Evolutionary conservation across 345 rosid genomes (phyloP).

Genomic region (Citrus medica): DNA sequence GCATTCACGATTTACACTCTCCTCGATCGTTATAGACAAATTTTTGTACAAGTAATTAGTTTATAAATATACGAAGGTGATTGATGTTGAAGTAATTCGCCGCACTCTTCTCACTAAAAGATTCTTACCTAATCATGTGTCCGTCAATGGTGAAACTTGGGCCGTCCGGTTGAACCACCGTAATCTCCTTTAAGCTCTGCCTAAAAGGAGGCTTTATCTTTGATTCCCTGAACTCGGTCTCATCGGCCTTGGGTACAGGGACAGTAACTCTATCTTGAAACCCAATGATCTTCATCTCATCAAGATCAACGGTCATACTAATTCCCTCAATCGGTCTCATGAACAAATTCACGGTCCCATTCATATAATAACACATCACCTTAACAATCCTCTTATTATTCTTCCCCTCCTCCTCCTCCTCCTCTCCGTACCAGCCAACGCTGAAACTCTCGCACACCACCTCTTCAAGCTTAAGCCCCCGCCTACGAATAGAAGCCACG

Average conservation of each 20-base stretch:
- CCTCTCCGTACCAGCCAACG: constrained; percentile 38
- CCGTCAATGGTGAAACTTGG: constrained; percentile 39
- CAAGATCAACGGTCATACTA: constrained; percentile 31
- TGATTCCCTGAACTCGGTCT: constrained; percentile 41
- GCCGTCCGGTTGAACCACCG: constrained; percentile 35
- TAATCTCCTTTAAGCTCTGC: constrained; percentile 19
- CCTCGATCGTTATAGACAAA: no score
- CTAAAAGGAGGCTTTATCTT: constrained; percentile 18
- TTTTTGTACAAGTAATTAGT: no score
- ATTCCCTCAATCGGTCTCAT: constrained; percentile 40
- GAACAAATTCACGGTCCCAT: constrained; percentile 35
- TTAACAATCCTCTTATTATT: constrained; percentile 22
- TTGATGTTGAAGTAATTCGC: neutral
- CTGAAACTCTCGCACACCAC: constrained; percentile 18
- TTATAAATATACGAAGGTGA: no score
- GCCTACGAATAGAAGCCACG: constrained; percentile 18
- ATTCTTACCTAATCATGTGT: constrained; percentile 22
- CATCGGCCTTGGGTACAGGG: constrained; percentile 35
- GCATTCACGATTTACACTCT: neutral
- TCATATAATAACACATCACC: constrained; percentile 29
- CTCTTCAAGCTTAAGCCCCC: constrained; percentile 31
- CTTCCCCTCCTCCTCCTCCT: constrained; percentile 16
- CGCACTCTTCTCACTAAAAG: neutral
- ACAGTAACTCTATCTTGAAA: constrained; percentile 19
- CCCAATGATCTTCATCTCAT: constrained; percentile 23